Percentiles rank a stretch among this genome's conserved stretches.
Evolutionary conservation across 2,329 filamentous ascomycete species (phyloP).

Genomic region (Aureobasidium sp.): DNA sequence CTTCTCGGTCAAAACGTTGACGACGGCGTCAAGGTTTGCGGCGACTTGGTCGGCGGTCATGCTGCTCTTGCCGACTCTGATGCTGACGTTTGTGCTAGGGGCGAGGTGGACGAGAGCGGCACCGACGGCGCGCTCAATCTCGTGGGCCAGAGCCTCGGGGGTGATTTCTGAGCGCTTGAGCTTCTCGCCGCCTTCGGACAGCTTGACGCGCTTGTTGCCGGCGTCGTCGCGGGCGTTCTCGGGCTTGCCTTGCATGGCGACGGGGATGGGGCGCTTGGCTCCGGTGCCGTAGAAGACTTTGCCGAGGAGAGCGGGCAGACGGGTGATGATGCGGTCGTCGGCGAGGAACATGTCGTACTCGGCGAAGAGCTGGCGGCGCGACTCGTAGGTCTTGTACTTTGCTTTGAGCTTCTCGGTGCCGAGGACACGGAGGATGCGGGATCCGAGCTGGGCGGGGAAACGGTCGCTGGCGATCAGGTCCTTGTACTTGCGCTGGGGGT

Average conservation of each 20-base stretch:
- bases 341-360: conserved; percentile 93
- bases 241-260: conserved; percentile 56
- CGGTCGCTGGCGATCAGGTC: conserved; percentile 68
- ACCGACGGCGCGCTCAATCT: conserved; percentile 66
- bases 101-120: conserved; percentile 74
- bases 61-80: conserved; percentile 68
- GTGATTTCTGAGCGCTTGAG: conserved; percentile 41
- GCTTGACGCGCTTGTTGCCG: conserved; percentile 39
- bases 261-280: conserved; percentile 76
- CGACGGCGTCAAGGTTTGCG: conserved; percentile 71
- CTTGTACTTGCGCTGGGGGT: conserved; percentile 80
- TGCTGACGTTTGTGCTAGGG: conserved; percentile 68
- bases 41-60: conserved; percentile 69
- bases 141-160: conserved; percentile 61
- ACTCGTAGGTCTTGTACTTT: conserved; percentile 85
- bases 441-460: conserved; percentile 40
- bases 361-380: conserved; percentile 67
- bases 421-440: conserved; percentile 54
- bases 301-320: conserved; percentile 69
- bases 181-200: conserved; percentile 29
- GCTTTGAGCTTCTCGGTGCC: conserved; percentile 77
- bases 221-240: conserved; percentile 39
- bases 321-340: conserved; percentile 71
- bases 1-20: conserved; percentile 61
- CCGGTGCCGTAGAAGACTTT: conserved; percentile 88